A percentile compares a stretch with the other conserved stretches of the same genome.
phyloP scores from a whole-genome alignment of 345 rosid species.

The Turnera subulata region DNA sequence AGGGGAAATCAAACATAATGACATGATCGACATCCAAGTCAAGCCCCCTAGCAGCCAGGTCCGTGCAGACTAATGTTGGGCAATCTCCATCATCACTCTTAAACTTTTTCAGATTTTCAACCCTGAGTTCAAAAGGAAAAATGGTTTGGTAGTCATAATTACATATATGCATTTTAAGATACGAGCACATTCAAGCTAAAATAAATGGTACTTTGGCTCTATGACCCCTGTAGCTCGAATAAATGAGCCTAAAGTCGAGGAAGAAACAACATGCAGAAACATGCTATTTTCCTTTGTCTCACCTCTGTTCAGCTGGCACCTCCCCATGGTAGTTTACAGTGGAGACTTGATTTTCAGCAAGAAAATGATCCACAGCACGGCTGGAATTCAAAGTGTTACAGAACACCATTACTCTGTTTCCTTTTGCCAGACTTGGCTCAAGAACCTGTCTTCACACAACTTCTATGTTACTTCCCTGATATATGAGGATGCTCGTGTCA shows the following conservation, averaged over 20 bases:
- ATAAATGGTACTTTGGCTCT: neutral
- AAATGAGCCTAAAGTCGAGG: neutral
- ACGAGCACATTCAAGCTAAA: neutral
- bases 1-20: constrained; percentile 91
- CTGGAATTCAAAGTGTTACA: constrained; percentile 91
- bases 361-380: constrained; percentile 91
- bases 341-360: constrained; percentile 66
- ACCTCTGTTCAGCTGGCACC: constrained; percentile 96
- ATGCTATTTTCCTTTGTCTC: constrained; percentile 17
- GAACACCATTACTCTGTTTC: constrained; percentile 91
- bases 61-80: constrained; percentile 93
- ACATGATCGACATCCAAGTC: constrained; percentile 92
- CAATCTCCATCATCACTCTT: constrained; percentile 84
- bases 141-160: too few relatives aligned
- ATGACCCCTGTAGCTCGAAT: neutral
- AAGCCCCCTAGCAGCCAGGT: constrained; percentile 92
- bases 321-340: constrained; percentile 96
- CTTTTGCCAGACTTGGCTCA: constrained; percentile 90
- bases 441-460: constrained; percentile 62
- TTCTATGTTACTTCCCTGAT: constrained; percentile 10
- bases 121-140: constrained; percentile 39
- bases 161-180: neutral
- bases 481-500: neutral
- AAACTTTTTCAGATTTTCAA: constrained; percentile 80
- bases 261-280: neutral